Conservation (phyloP, 1,284 basidiomycete genomes). For the Boletus mariae region DNA sequence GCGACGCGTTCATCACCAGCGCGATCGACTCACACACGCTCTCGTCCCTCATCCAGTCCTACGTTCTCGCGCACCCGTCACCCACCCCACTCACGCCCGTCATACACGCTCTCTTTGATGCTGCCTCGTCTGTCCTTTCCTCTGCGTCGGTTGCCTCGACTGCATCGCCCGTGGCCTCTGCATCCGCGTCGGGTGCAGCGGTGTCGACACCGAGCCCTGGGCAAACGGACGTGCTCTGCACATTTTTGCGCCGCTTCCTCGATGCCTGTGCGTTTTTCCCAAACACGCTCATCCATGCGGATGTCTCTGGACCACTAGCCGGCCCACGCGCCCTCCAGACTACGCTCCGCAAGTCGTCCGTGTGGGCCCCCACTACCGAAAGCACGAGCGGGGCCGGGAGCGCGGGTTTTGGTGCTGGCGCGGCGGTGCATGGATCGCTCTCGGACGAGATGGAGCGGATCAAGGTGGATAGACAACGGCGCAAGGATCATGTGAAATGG, state of each 20-base stretch:
- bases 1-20: conserved; percentile 45
- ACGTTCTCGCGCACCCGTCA: conserved; percentile 42
- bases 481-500: conserved; percentile 59
- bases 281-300: conserved; percentile 45
- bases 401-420: background rate
- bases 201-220: conserved; percentile 6
- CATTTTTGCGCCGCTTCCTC: conserved; percentile 44
- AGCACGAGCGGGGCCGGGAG: too few species aligned
- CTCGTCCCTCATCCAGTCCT: conserved; percentile 48
- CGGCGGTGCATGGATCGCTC: conserved; percentile 25
- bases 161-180: conserved; percentile 25
- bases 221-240: conserved; percentile 16
- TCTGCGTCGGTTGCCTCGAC: conserved; percentile 33
- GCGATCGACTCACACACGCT: conserved; percentile 44
- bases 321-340: conserved; percentile 52
- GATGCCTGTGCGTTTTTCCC: conserved; percentile 50
- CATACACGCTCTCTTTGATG: conserved; percentile 50
- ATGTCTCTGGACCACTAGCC: conserved; percentile 47
- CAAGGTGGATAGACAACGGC: conserved; percentile 49
- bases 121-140: conserved; percentile 29
- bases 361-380: conserved; percentile 37
- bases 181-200: conserved; percentile 1
- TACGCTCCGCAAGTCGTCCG: conserved; percentile 50
- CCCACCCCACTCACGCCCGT: conserved; percentile 45
- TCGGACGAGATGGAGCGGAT: conserved; percentile 58